phyloP scores from a whole-genome alignment of 1,284 basidiomycete genomes.

The Trichosporon sp. region DNA sequence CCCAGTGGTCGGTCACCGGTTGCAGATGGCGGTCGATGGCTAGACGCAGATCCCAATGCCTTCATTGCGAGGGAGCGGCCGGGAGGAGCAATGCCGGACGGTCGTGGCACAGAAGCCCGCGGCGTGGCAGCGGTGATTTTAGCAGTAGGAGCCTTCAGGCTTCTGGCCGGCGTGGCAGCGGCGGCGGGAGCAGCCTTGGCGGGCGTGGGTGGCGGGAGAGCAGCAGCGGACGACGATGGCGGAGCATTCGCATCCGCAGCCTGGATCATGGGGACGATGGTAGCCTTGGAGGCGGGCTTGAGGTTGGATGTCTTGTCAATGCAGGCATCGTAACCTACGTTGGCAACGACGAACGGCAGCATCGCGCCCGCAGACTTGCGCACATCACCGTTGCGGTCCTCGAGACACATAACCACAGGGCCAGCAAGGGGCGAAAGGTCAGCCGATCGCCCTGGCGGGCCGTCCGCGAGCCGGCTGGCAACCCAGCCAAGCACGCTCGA shows the following conservation, averaged over 20 bases:
- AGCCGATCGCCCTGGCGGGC: constrained; percentile 60
- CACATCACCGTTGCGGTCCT: constrained; percentile 89
- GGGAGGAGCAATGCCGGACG: constrained; percentile 32
- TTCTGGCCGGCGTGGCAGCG: constrained; percentile 32
- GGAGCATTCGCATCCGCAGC: constrained; percentile 39
- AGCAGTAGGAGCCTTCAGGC: constrained; percentile 29
- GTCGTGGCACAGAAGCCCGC: constrained; percentile 23
- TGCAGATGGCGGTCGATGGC: constrained; percentile 40
- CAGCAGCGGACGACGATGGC: constrained; percentile 31
- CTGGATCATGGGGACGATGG: constrained; percentile 85
- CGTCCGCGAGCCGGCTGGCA: constrained; percentile 55
- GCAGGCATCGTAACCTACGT: constrained; percentile 80
- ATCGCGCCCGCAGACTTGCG: constrained; percentile 85
- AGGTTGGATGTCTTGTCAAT: constrained; percentile 81
- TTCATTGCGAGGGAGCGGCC: constrained; percentile 53
- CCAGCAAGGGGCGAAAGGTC: constrained; percentile 75
- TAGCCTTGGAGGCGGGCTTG: constrained; percentile 87
- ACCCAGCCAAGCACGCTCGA: constrained; percentile 84
- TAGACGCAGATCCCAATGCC: constrained; percentile 45
- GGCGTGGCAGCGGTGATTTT: constrained; percentile 31
- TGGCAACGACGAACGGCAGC: constrained; percentile 75
- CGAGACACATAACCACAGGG: constrained; percentile 77
- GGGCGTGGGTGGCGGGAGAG: constrained; percentile 26
- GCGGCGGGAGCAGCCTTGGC: constrained; percentile 27
- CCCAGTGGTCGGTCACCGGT: constrained; percentile 41